Base-by-base conservation (phyloP, 2,329 filamentous ascomycete species). In the Alternaria brassicae region DNA sequence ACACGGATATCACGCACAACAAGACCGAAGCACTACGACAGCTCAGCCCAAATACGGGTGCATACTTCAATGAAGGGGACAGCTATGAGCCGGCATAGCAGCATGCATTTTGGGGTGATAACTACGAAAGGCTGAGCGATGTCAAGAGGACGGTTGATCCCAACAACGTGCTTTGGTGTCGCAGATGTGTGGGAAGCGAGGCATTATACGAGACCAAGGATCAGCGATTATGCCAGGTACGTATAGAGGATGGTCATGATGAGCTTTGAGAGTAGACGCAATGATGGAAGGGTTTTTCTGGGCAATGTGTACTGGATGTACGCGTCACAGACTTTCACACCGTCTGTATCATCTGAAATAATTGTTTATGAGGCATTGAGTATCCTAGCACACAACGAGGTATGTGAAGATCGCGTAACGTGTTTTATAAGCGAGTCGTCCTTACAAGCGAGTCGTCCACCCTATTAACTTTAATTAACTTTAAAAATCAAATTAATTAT, bases 11-110 rank as follows among this genome's bases (percentile, higher is more conserved):
- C 8, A 73, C 67, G 3, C 36, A 45, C 45, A 61, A 61, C 1
- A 71, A 69, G 39, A 67, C 53, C 6, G 51, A 65, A 19, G 49
- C 54, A 1, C 55, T 74, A 21, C 61, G 67, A 0, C 27, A 58
- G 9, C 51, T 71, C 17, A 58, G 61, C 1, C 71, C 70, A 2
- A 58, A 71, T 0, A 69, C 63, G 1, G 72, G 72, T 0, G 69
- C 72, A 1, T 75, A 73, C 47, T 71, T 72, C 49, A 75, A 74
- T 32, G 72, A 76, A 56, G 53, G 61, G 2, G 70, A 74, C 64
- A 44, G 48, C 13, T 67, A 63, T 30, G 66, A 73, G 44, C 62
- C 60, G n/a, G 54, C 69, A 2, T 76, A 71, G 71, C 68, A 75
- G 49, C 4, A 60, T 4, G 40, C 59, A 0, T 73, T 75, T 39